A percentile compares a stretch with the other conserved stretches of the same genome.
Conservation (phyloP, 495 filamentous ascomycete species). For the Aspergillus campestris region DNA sequence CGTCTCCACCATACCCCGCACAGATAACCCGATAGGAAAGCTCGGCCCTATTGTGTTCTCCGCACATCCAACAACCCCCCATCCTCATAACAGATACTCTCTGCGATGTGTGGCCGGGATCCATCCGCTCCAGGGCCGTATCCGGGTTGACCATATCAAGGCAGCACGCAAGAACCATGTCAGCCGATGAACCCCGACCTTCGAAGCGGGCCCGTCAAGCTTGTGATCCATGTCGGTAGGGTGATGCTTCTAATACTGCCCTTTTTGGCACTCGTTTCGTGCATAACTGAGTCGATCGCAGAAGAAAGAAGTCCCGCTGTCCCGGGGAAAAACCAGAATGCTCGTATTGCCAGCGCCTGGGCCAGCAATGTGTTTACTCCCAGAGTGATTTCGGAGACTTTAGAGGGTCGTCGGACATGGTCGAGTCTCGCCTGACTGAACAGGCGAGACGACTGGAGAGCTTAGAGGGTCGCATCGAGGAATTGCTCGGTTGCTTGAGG, state of each 20-base stretch:
- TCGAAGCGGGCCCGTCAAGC: slow-evolving; percentile 31
- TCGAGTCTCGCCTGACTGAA: not conserved
- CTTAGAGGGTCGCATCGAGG: slow-evolving; percentile 30
- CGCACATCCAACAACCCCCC: no score
- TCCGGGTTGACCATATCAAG: no score
- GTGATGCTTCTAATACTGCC: no score
- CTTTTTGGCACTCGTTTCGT: not conserved
- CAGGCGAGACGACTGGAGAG: slow-evolving; percentile 31
- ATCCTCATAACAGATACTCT: no score
- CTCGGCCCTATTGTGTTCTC: no score
- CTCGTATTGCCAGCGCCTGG: slow-evolving; percentile 32
- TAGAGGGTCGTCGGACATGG: slow-evolving; percentile 3
- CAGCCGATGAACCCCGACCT: slow-evolving; percentile 20
- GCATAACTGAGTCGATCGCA: slow-evolving; percentile 5
- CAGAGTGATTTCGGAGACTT: slow-evolving; percentile 17
- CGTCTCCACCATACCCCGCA: no score
- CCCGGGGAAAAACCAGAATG: slow-evolving; percentile 35
- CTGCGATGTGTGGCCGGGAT: no score
- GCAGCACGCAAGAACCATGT: no score
- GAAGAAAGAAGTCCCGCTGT: slow-evolving; percentile 36
- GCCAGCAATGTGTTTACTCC: slow-evolving; percentile 31
- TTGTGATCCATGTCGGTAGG: slow-evolving; percentile 37
- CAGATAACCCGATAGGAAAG: no score
- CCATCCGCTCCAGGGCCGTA: no score
- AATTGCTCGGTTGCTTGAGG: slow-evolving; percentile 20